Evolutionary conservation across 768 basidiomycete genomes (phyloP).

Genomic region (Tremella yokohamensis): DNA sequence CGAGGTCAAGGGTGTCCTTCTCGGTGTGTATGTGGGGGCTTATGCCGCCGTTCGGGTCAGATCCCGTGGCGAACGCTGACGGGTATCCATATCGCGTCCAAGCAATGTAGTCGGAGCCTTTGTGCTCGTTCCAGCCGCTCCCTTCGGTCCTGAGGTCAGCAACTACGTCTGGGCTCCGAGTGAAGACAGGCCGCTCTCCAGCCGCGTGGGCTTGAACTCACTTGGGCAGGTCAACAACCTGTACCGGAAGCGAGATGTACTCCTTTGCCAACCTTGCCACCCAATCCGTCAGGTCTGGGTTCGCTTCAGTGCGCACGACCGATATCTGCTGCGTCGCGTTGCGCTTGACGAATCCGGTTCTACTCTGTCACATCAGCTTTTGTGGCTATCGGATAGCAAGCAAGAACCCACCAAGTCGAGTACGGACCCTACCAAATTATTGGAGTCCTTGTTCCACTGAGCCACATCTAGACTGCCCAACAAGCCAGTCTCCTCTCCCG

Average conservation of each 20-base stretch:
- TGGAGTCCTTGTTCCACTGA: slow-evolving; percentile 61
- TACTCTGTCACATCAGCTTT: slow-evolving; percentile 11
- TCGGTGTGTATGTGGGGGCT: slow-evolving; percentile 30
- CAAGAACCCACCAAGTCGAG: slow-evolving; percentile 59
- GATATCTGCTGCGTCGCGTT: slow-evolving; percentile 22
- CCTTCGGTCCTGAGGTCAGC: no score
- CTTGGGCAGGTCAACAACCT: slow-evolving; percentile 10
- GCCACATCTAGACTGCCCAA: slow-evolving; percentile 81
- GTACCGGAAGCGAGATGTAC: slow-evolving; percentile 23
- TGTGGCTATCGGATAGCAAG: no score
- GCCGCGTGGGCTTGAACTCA: slow-evolving; percentile 17
- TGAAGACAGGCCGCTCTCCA: no score
- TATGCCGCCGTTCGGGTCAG: slow-evolving; percentile 27
- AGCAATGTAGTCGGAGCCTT: slow-evolving; percentile 33
- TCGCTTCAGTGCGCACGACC: slow-evolving; percentile 22
- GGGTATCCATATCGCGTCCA: slow-evolving; percentile 27
- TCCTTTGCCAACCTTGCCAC: slow-evolving; percentile 21
- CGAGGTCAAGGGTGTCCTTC: slow-evolving; percentile 29
- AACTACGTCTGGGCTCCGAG: no score
- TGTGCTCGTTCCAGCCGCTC: background rate
- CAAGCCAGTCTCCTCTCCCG: slow-evolving; percentile 52
- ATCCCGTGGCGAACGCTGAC: slow-evolving; percentile 30
- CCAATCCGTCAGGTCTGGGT: slow-evolving; percentile 29
- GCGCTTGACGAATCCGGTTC: slow-evolving; percentile 26
- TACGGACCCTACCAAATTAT: slow-evolving; percentile 70